These are phyloP conservation scores for Pistacia vera DNA, from an alignment of 345 rosid genomes.

Conservation along the genomic window DNA sequence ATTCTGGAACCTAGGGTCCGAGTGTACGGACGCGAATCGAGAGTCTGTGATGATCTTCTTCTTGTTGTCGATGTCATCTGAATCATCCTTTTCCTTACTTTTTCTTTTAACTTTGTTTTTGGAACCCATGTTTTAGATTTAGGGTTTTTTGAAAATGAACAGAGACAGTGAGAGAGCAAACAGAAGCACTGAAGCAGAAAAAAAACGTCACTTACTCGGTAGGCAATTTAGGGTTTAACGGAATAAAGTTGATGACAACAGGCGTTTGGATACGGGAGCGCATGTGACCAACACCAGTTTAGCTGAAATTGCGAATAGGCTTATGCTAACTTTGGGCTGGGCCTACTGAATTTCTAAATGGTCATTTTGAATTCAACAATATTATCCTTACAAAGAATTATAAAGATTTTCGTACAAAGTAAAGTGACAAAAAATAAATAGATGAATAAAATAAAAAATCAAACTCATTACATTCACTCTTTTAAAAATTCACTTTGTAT, in stretches of 20 bases:
- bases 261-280: conserved; percentile 13
- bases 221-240: conserved; percentile 11
- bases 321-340: too few relatives aligned
- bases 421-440: too few relatives aligned
- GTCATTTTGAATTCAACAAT: too few relatives aligned
- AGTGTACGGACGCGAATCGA: conserved; percentile 67
- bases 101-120: conserved; percentile 26
- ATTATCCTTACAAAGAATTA: too few relatives aligned
- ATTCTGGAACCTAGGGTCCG: conserved; percentile 89
- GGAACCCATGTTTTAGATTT: conserved; percentile 35
- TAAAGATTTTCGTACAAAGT: too few relatives aligned
- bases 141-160: not conserved
- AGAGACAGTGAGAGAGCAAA: not conserved
- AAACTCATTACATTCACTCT: too few relatives aligned
- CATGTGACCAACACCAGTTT: not conserved
- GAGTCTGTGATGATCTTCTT: conserved; percentile 56
- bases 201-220: too few relatives aligned
- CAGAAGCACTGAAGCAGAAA: too few relatives aligned
- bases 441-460: too few relatives aligned
- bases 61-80: not conserved
- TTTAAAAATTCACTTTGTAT: too few relatives aligned
- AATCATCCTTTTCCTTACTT: conserved; percentile 11
- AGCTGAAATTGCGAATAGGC: too few relatives aligned
- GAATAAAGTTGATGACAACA: not conserved
- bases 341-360: too few relatives aligned